A percentile compares a stretch with the other conserved stretches of the same genome.
Conservation (phyloP, 1,139 yeast species). For the Yamadazyma diddensiae region DNA sequence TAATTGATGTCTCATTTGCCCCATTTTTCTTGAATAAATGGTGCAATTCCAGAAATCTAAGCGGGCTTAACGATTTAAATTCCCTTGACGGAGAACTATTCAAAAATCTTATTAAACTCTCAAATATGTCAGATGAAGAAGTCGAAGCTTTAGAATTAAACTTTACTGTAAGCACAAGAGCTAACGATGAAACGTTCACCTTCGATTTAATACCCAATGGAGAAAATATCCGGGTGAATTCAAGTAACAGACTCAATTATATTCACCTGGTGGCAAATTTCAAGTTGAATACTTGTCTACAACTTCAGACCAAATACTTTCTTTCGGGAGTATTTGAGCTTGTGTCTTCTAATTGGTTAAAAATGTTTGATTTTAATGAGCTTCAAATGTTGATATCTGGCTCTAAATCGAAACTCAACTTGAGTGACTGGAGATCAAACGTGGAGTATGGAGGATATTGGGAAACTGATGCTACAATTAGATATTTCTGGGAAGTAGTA, state of each 20-base stretch:
- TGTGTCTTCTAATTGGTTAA: slow-evolving; percentile 71
- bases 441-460: slow-evolving; percentile 68
- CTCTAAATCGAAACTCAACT: slow-evolving; percentile 63
- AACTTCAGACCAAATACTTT: slow-evolving; percentile 61
- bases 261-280: slow-evolving; percentile 77
- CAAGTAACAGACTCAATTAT: slow-evolving; percentile 66
- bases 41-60: slow-evolving; percentile 36
- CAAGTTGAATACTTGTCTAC: slow-evolving; percentile 64
- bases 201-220: slow-evolving; percentile 57
- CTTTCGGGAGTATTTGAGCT: slow-evolving; percentile 68
- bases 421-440: slow-evolving; percentile 63
- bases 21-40: slow-evolving; percentile 82
- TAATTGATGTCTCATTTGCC: slow-evolving; percentile 82
- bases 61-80: slow-evolving; percentile 75
- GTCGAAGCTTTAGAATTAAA: slow-evolving; percentile 57
- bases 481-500: slow-evolving; percentile 73
- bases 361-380: slow-evolving; percentile 81
- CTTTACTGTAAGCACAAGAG: slow-evolving; percentile 56
- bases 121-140: slow-evolving; percentile 55
- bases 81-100: slow-evolving; percentile 70
- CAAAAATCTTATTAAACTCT: slow-evolving; percentile 59
- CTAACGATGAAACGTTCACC: slow-evolving; percentile 34
- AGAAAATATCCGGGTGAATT: slow-evolving; percentile 59
- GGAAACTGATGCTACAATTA: slow-evolving; percentile 55
- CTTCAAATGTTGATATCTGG: slow-evolving; percentile 86